Evolutionary conservation across 2,329 filamentous ascomycete genomes (phyloP), one percentile per base, ranked within the genome.

Genomic region (Sporothrix humicola): DNA sequence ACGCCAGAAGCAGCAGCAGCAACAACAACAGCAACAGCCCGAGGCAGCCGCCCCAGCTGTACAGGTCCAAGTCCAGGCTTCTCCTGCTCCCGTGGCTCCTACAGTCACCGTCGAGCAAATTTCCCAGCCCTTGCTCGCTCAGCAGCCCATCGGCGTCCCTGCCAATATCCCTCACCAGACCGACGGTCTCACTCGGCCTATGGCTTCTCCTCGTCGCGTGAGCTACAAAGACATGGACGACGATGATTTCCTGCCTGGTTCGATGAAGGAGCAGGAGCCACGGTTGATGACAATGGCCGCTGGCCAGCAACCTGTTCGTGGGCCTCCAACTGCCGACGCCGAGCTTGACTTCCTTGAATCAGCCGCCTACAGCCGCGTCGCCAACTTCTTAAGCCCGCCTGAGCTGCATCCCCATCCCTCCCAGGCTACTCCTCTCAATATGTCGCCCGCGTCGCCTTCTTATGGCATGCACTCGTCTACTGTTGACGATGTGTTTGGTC

Each of bases 381-480:
- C 85, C 31, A 84, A 84, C 5, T 87, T 87, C 74, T 77, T 88
- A 31, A 81, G 81, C 68, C 85, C 83, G 69, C 82, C 85, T 37
- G 82, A 86, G 74, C 79, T 78, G 75, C 66, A 76, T 37, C 56
- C 71, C 13, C 56, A 65, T 37, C 42, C 23, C 7, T 9, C 46
- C 42, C 44, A 48, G 20, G 23, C 42, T 50, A 70, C 59, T 12
- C 46, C 65, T 37, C 65, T 52, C 7, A 31, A 68, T 1, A 50
- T 20, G 46, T 52, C 65, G 23, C 65, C 66, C 2, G 50, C 69
- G 31, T 63, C 75, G 54, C 82, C 85, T 2, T 88, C 85, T 1
- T 89, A 88, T 74, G 87, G 86, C 17, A 88, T 89, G 86, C 84
- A 86, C 77, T 85, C 84, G 10, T 78, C 81, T 2, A 87, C 85